Evolutionary conservation across 73 alveolate genomes (phyloP).

Genomic region (Durusdinium trenchii): DNA sequence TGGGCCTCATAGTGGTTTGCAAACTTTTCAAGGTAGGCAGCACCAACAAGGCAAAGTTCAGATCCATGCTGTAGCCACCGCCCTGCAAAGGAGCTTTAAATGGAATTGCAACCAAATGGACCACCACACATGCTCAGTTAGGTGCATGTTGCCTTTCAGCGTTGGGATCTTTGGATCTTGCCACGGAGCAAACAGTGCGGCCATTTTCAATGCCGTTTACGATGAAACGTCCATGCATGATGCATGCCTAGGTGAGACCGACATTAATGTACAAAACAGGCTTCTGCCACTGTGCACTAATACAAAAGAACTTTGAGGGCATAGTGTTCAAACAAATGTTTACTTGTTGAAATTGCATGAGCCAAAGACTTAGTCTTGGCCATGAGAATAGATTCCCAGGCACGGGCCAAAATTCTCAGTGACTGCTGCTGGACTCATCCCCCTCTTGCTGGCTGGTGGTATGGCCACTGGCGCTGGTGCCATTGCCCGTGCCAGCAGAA

Average conservation of each 20-base stretch:
- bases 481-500: background rate
- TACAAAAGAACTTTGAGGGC: background rate
- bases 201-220: too few relatives aligned
- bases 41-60: conserved; percentile 70
- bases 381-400: background rate
- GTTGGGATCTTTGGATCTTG: too few relatives aligned
- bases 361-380: conserved; percentile 46
- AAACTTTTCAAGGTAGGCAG: conserved; percentile 79
- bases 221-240: background rate
- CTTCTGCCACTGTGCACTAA: background rate
- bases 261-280: background rate
- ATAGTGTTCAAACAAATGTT: background rate
- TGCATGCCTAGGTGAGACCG: conserved; percentile 33
- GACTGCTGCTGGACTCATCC: conserved; percentile 1
- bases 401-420: conserved; percentile 16
- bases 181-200: too few relatives aligned
- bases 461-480: background rate
- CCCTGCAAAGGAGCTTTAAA: too few relatives aligned
- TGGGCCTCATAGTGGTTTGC: conserved; percentile 81
- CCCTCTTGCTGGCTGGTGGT: conserved; percentile 20
- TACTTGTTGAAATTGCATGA: background rate
- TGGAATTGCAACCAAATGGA: too few relatives aligned
- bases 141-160: too few relatives aligned
- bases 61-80: conserved; percentile 75
- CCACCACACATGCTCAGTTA: too few relatives aligned